phyloP scores from a whole-genome alignment of 2,329 filamentous ascomycete species.

The Apiospora kogelbergensis region DNA sequence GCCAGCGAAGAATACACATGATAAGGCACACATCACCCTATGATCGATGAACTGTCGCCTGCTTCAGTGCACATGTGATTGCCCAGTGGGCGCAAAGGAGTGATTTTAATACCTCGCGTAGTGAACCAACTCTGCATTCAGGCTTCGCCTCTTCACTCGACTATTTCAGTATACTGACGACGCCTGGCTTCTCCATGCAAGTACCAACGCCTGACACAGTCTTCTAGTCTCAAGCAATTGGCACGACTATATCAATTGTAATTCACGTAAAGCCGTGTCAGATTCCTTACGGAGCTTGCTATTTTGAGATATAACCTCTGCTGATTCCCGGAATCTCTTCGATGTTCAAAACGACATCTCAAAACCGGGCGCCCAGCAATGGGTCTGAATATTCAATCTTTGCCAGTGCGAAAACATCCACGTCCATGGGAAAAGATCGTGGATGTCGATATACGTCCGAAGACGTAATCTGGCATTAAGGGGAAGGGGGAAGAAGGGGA shows the following conservation, averaged over 20 bases:
- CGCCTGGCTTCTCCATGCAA: background rate
- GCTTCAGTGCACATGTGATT: background rate
- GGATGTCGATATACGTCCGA: slow-evolving; percentile 41
- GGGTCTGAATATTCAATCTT: slow-evolving; percentile 47
- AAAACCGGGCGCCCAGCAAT: slow-evolving; percentile 57
- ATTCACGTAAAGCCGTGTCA: background rate
- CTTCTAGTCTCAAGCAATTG: background rate
- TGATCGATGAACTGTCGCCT: background rate
- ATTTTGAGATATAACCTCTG: slow-evolving; percentile 52
- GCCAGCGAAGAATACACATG: background rate
- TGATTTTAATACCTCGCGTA: background rate
- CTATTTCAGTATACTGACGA: background rate
- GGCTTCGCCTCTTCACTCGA: background rate
- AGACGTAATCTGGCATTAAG: slow-evolving; percentile 14
- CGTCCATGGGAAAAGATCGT: slow-evolving; percentile 42
- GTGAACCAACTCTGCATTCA: background rate
- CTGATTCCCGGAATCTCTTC: slow-evolving; percentile 57
- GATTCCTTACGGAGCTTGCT: background rate
- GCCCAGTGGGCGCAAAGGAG: background rate
- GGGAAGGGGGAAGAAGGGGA: background rate
- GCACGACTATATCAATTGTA: background rate
- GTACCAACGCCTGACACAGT: background rate
- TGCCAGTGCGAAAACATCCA: slow-evolving; percentile 59
- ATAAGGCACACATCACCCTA: background rate
- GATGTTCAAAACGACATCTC: slow-evolving; percentile 56